Conservation (phyloP, 805 yeast species). For the Schwanniomyces yamadae region DNA sequence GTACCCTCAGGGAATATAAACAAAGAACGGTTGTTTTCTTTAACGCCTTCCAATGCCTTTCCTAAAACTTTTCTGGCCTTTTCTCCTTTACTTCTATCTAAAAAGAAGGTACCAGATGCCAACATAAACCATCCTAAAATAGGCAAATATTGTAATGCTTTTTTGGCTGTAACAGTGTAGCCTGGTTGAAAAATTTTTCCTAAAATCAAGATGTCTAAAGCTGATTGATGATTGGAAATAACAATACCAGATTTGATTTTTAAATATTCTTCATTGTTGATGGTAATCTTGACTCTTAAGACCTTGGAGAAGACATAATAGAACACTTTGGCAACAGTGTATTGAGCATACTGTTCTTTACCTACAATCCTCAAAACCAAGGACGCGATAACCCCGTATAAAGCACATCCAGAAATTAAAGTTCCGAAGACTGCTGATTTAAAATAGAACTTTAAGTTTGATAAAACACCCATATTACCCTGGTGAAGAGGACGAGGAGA, state of each 20-base stretch:
- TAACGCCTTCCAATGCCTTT: constrained; percentile 62
- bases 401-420: constrained; percentile 57
- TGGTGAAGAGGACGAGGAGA: no score
- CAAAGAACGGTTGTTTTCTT: constrained; percentile 64
- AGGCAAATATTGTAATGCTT: constrained; percentile 79
- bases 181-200: constrained; percentile 85
- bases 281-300: constrained; percentile 67
- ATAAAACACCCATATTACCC: constrained; percentile 4
- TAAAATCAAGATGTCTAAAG: constrained; percentile 76
- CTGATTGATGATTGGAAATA: constrained; percentile 88
- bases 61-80: constrained; percentile 76
- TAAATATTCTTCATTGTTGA: constrained; percentile 65
- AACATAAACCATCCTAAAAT: constrained; percentile 97
- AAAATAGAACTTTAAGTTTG: constrained; percentile 46
- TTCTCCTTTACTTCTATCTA: constrained; percentile 76
- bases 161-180: constrained; percentile 90
- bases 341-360: constrained; percentile 79
- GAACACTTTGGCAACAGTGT: constrained; percentile 84
- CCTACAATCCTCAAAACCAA: constrained; percentile 63
- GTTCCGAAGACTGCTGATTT: constrained; percentile 56
- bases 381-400: constrained; percentile 79
- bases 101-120: constrained; percentile 84
- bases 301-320: constrained; percentile 57
- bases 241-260: constrained; percentile 68
- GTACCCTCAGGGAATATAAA: constrained; percentile 98